Conservation (phyloP, 1,284 basidiomycete species). For the Taiwanofungus camphoratus region DNA sequence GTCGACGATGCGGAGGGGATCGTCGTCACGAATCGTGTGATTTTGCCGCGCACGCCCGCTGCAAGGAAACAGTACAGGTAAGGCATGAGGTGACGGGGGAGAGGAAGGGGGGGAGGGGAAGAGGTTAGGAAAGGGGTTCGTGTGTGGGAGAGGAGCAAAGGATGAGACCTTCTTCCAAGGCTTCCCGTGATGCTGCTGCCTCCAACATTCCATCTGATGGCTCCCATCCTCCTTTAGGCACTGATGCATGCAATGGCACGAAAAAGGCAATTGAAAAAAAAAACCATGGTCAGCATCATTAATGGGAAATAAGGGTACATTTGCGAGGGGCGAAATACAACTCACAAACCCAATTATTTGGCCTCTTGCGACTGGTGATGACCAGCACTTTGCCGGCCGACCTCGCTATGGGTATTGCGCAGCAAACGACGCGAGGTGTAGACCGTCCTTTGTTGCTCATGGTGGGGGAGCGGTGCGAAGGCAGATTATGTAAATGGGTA, state of each 20-base stretch:
- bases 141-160: slow-evolving; percentile 65
- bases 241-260: slow-evolving; percentile 31
- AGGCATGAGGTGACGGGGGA: slow-evolving; percentile 22
- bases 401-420: slow-evolving; percentile 74
- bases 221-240: slow-evolving; percentile 86
- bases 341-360: slow-evolving; percentile 81
- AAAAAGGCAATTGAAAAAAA: slow-evolving; percentile 11
- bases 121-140: slow-evolving; percentile 53
- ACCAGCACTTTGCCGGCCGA: slow-evolving; percentile 70
- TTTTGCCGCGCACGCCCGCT: slow-evolving; percentile 78
- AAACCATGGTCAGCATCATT: slow-evolving; percentile 8
- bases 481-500: too few species aligned
- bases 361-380: slow-evolving; percentile 74
- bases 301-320: slow-evolving; percentile 3
- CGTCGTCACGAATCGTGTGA: slow-evolving; percentile 72
- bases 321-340: slow-evolving; percentile 24
- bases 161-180: slow-evolving; percentile 89
- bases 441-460: slow-evolving; percentile 77
- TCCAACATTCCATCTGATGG: slow-evolving; percentile 70
- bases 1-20: slow-evolving; percentile 70
- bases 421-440: slow-evolving; percentile 77
- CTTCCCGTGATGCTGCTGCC: slow-evolving; percentile 81
- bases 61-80: slow-evolving; percentile 20
- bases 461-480: slow-evolving; percentile 10
- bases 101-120: slow-evolving; percentile 29